These are phyloP conservation scores for Coemansia sp. DNA, from an alignment of 192 early-diverging fungal genomes.

Conservation along the genomic window DNA sequence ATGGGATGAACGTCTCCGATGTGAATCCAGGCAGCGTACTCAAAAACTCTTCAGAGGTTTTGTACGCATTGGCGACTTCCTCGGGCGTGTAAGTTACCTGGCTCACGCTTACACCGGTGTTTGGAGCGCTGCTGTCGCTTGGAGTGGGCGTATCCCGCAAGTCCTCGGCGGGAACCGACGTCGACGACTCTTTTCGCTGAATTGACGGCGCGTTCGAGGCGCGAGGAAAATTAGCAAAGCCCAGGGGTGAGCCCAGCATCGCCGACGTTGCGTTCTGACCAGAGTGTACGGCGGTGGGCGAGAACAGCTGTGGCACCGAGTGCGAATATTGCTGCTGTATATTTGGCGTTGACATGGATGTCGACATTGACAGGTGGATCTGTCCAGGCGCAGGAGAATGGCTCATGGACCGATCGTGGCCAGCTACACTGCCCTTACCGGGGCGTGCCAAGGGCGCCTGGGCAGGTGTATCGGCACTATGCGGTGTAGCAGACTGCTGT, in stretches of 20 bases:
- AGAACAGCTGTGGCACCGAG: slow-evolving; percentile 22
- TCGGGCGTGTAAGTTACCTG: slow-evolving; percentile 31
- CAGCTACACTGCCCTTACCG: slow-evolving; percentile 29
- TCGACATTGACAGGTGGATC: slow-evolving; percentile 3
- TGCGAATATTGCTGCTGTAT: not conserved
- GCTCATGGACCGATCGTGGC: slow-evolving; percentile 33
- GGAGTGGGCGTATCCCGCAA: slow-evolving; percentile 41
- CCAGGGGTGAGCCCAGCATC: slow-evolving; percentile 24
- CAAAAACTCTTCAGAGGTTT: slow-evolving; percentile 45
- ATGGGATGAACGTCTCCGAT: slow-evolving; percentile 38
- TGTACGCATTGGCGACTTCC: slow-evolving; percentile 45
- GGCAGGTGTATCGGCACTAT: slow-evolving; percentile 1
- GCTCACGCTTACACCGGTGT: not conserved
- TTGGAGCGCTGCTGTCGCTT: slow-evolving; percentile 30
- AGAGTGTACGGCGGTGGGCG: slow-evolving; percentile 34
- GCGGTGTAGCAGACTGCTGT: slow-evolving; percentile 23
- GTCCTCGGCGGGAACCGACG: slow-evolving; percentile 41
- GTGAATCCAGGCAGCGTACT: slow-evolving; percentile 41
- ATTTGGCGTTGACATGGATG: not conserved
- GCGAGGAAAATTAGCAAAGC: slow-evolving; percentile 24
- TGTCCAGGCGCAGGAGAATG: slow-evolving; percentile 43
- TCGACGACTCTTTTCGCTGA: slow-evolving; percentile 37
- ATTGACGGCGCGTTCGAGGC: slow-evolving; percentile 12
- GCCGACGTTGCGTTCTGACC: slow-evolving; percentile 8
- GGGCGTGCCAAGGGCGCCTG: slow-evolving; percentile 9